These are phyloP conservation scores for Globisporangium barbulae DNA, from an alignment of 352 stramenopile species.

Conservation along the genomic window DNA sequence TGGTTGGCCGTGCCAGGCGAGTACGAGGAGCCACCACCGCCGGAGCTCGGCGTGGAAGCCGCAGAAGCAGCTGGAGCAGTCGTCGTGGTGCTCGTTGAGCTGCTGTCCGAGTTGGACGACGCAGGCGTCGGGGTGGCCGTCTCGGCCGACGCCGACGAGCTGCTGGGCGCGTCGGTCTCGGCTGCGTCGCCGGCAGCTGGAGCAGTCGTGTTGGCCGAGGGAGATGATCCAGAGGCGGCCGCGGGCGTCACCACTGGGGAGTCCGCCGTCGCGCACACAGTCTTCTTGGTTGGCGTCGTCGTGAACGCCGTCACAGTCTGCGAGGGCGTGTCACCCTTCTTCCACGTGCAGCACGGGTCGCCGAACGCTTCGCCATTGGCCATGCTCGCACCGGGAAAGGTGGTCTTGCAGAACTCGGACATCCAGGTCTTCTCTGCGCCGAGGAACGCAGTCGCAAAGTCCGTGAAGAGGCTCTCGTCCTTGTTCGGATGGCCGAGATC, in stretches of 20 bases:
- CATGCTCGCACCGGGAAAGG: conserved; percentile 33
- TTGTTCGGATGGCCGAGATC: conserved; percentile 30
- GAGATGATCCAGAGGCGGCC: no score
- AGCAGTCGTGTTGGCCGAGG: no score
- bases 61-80: no score
- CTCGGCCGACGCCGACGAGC: no score
- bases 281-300: conserved; percentile 7
- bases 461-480: conserved; percentile 25
- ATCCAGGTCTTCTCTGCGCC: conserved; percentile 28
- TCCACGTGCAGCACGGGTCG: conserved; percentile 51
- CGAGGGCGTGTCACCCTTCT: conserved; percentile 25
- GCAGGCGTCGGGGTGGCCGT: no score
- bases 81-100: no score
- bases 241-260: not conserved
- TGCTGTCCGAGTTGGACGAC: no score
- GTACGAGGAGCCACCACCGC: no score
- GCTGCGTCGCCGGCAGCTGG: not conserved
- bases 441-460: conserved; percentile 19
- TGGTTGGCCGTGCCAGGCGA: no score
- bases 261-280: not conserved
- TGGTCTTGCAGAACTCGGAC: conserved; percentile 30
- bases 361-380: conserved; percentile 36
- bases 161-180: no score
- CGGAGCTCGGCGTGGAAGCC: no score
- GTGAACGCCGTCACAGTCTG: conserved; percentile 24